Evolutionary conservation across 208 protist genomes (phyloP), one percentile per base, ranked within the genome.

Genomic region (Crithidia mellificae): DNA sequence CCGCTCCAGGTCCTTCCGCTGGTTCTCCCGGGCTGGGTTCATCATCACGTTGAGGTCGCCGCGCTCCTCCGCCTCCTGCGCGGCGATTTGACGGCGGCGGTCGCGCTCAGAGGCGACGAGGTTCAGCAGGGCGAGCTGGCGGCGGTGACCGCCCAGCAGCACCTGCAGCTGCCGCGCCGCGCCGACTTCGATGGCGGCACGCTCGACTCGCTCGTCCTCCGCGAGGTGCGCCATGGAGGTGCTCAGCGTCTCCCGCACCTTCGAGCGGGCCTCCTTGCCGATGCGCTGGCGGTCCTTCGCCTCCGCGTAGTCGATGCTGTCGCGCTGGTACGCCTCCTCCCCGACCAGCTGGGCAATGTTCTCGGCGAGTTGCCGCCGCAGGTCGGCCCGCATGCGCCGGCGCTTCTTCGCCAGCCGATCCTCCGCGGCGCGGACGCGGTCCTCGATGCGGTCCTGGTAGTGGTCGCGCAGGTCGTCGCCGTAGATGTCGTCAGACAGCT

Each of bases 151-250:
- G 47, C 54, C 67, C 34, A 79, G 49, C 17, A 94, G 53, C n/a
- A 71, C 74, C 47, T 89, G 81, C 63, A 75, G 43, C 73, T 94
- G 89, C 2, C 84, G 76, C 14, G 82, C 84, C 11, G 75, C 85
- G 0, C 84, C 84, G 11, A 91, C 84, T 63, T 88, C 86, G 17
- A 88, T 63, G 27, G 73, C 73, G 1, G 85, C 84, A 27, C 89
- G 86, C 38, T 72, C 73, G 1, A 92, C 70, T 3, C 69, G 63
- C 71, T 94, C 89, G 29, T 78, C 68, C 58, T 77, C 82, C 66
- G 81, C 86, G 19, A 91, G 43, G 22, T 69, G 27, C 17, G 56
- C 61, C 46, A 65, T 25, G 27, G 54, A 64, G 8, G 72, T 63
- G 2, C 52, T 46, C 29, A 66, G 32, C 43, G 50, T 62, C 36